phyloP scores from a whole-genome alignment of 305 asterid species.

The Fraxinus greggii region DNA sequence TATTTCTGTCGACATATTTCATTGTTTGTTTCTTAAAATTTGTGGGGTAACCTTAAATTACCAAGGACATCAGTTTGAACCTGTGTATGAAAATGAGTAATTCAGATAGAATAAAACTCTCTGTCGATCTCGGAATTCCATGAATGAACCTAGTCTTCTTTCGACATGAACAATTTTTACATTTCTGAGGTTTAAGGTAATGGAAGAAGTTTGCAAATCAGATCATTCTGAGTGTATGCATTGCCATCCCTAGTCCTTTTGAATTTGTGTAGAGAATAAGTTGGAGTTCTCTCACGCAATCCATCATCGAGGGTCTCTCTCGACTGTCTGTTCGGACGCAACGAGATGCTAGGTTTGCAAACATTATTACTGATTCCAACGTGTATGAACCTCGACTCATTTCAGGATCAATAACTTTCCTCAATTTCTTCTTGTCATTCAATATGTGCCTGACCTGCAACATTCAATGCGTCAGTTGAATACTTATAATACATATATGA shows the following conservation, averaged over 20 bases:
- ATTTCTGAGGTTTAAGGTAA: slow-evolving; percentile 9
- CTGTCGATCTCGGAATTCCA: neutral
- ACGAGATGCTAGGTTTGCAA: slow-evolving; percentile 74
- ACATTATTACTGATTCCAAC: slow-evolving; percentile 66
- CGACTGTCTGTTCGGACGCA: slow-evolving; percentile 61
- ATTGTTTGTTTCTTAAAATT: neutral
- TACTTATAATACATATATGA: neutral
- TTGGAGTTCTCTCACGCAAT: slow-evolving; percentile 83
- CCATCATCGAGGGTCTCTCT: slow-evolving; percentile 76
- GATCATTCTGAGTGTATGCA: slow-evolving; percentile 82
- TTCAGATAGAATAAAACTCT: neutral
- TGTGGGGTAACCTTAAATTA: neutral
- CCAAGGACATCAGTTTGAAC: slow-evolving; percentile 17
- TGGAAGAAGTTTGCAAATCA: slow-evolving; percentile 25
- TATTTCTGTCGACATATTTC: neutral
- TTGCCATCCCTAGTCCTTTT: slow-evolving; percentile 50
- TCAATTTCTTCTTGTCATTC: slow-evolving; percentile 80
- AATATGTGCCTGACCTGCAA: neutral
- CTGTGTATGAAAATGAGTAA: neutral
- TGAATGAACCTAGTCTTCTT: slow-evolving; percentile 2
- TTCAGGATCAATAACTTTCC: slow-evolving; percentile 51
- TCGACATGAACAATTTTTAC: slow-evolving; percentile 13
- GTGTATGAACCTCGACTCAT: slow-evolving; percentile 79
- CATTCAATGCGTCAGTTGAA: neutral
- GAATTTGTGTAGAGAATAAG: slow-evolving; percentile 58